A percentile compares a stretch with the other conserved stretches of the same genome.
Evolutionary conservation across 805 yeast species (phyloP).

Genomic region (Candida parachauliodes): DNA sequence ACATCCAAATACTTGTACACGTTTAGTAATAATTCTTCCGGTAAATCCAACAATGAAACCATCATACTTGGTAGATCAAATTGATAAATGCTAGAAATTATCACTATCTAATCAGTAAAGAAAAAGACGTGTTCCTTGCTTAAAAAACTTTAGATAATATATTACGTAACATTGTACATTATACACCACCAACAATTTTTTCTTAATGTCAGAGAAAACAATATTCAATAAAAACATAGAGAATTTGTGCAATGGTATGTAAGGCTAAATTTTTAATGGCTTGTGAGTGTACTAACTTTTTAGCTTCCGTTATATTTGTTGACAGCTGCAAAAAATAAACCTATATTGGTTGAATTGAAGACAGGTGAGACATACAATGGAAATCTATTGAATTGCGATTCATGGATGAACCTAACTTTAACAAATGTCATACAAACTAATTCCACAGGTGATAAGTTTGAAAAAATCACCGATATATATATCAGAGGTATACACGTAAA

Average conservation of each 20-base stretch:
- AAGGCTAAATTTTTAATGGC: too few species aligned
- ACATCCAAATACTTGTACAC: constrained; percentile 7
- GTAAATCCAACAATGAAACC: constrained; percentile 7
- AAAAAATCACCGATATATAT: constrained; percentile 69
- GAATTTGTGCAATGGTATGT: too few species aligned
- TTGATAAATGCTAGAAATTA: too few species aligned
- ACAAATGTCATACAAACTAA: constrained; percentile 69
- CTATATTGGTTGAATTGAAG: constrained; percentile 84
- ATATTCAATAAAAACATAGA: too few species aligned
- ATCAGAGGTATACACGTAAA: constrained; percentile 84
- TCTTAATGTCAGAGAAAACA: neutral
- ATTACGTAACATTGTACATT: neutral
- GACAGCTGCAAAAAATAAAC: constrained; percentile 87
- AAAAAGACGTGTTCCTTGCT: neutral
- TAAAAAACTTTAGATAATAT: too few species aligned
- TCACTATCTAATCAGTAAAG: too few species aligned
- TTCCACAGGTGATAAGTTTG: constrained; percentile 56
- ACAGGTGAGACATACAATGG: constrained; percentile 90
- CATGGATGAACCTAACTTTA: constrained; percentile 92
- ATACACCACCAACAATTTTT: constrained; percentile 1
- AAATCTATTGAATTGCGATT: constrained; percentile 77
- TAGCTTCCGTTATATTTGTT: constrained; percentile 89
- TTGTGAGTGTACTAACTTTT: constrained; percentile 15
- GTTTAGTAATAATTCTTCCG: constrained; percentile 9
- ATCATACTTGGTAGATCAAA: neutral